These are phyloP conservation scores for Penicillium ochrochloron DNA, from an alignment of 495 filamentous ascomycete species.

Conservation along the genomic window DNA sequence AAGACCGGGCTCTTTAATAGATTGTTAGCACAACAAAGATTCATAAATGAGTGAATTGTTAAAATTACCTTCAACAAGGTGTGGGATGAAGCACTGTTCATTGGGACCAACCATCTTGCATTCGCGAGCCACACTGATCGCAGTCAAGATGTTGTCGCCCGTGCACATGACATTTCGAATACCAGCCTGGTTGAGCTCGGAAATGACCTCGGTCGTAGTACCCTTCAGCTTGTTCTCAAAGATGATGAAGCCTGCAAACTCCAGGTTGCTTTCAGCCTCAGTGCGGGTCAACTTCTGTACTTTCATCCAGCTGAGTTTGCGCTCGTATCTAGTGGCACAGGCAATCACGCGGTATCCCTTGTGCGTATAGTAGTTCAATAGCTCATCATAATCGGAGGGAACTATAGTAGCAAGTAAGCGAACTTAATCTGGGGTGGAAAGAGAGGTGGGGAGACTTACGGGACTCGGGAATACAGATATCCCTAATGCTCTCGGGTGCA, in stretches of 20 bases:
- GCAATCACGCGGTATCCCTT: constrained; percentile 97
- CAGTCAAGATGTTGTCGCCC: constrained; percentile 97
- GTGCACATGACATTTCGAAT: constrained; percentile 97
- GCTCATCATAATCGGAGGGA: constrained; percentile 86
- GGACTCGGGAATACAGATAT: constrained; percentile 81
- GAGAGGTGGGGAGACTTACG: constrained; percentile 56
- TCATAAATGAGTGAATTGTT: not conserved
- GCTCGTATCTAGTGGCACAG: constrained; percentile 86
- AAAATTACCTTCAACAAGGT: constrained; percentile 72
- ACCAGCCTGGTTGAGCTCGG: constrained; percentile 80
- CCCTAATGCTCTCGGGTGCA: constrained; percentile 92
- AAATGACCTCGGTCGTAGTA: constrained; percentile 73
- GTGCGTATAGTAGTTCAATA: constrained; percentile 87
- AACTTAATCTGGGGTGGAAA: not conserved
- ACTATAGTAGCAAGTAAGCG: constrained; percentile 53
- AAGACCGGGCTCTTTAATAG: constrained; percentile 56
- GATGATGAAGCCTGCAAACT: constrained; percentile 94
- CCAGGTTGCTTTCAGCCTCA: constrained; percentile 79
- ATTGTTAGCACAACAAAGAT: constrained; percentile 11
- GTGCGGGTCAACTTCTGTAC: constrained; percentile 88
- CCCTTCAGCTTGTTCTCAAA: constrained; percentile 99
- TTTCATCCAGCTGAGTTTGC: constrained; percentile 88
- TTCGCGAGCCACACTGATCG: constrained; percentile 94
- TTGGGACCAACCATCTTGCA: constrained; percentile 80
- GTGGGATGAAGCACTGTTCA: constrained; percentile 90